Base-by-base conservation (phyloP, 306 rosid species). In the Gleditsia sinensis region DNA sequence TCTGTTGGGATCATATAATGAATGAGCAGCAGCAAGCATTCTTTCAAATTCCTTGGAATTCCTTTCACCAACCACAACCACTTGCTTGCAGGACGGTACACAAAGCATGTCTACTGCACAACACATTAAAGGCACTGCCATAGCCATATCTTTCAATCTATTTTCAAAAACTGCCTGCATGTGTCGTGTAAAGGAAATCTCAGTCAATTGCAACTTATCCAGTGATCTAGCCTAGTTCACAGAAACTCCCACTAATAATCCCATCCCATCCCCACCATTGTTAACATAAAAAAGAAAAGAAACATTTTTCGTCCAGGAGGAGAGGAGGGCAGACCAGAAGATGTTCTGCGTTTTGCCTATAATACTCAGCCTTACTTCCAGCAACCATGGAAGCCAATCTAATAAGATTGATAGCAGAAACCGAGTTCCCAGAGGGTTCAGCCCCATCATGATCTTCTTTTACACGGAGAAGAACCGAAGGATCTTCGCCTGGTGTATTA, bases 91-190 rank as follows among this genome's bases (percentile, higher is more conserved):
- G 5, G 87, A 86, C 62, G 92, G 87, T 40, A 74, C 86, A 19
- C 71, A 51, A 56, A 89, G 82, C 96, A 94, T 88, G 85, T 88
- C 90, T 5, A 90, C 91, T 2, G 94, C 97, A 81, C 92, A 91
- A 71, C 98, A 94, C 98, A 94, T 89, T 77, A 94, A 85, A n/a
- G 98, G 98, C 74, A 94, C 97, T 23, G 98, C 96, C 98, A 89
- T 81, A 8, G 90, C 87, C 88, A 65, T 86, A 39, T 88, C 97
- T 73, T 81, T 88, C 83, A 94, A 81, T 78, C 96, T 85, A 7
- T 82, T 80, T 81, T 85, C 92, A 10, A 94, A 94, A 78, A 94
- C 98, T 0, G 96, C 97, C 98, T 91, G 93, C 77, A 73, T 19
- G 46, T 19, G 59, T 59, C 32, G 19, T 30, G 43, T 24, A 50